These are phyloP conservation scores for Cordyceps pruinosa DNA, from an alignment of 2,329 filamentous ascomycete species.

Conservation along the genomic window DNA sequence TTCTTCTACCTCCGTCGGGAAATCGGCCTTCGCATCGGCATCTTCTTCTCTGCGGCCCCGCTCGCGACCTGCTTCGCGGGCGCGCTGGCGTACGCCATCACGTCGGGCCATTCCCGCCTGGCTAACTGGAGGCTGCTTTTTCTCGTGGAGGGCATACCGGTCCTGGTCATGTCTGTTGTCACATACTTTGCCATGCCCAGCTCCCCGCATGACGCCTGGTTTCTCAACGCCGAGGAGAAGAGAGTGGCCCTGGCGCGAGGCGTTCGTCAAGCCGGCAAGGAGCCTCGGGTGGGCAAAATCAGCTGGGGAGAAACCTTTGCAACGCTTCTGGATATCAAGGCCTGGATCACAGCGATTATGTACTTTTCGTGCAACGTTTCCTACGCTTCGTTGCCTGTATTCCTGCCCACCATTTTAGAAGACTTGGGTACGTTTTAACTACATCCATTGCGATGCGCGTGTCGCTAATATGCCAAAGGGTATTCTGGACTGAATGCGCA, in stretches of 20 bases:
- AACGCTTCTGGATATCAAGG: conserved; percentile 28
- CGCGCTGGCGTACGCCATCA: conserved; percentile 28
- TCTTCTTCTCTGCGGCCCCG: conserved; percentile 24
- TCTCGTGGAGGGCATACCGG: conserved; percentile 25
- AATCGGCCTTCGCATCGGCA: conserved; percentile 22
- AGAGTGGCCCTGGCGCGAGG: conserved; percentile 18
- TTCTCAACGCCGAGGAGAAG: conserved; percentile 23
- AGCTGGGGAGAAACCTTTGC: conserved; percentile 26
- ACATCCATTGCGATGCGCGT: not conserved
- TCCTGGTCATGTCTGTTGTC: conserved; percentile 22
- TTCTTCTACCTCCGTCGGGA: conserved; percentile 28
- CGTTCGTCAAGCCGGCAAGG: conserved; percentile 18
- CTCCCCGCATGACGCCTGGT: conserved; percentile 22
- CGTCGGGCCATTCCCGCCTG: conserved; percentile 20
- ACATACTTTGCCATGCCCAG: conserved; percentile 26
- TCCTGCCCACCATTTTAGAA: conserved; percentile 34
- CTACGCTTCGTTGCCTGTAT: conserved; percentile 33
- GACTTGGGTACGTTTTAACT: conserved; percentile 24
- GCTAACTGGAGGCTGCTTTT: conserved; percentile 26
- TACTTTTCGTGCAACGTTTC: conserved; percentile 33
- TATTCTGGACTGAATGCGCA: conserved; percentile 32
- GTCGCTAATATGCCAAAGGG: conserved; percentile 14
- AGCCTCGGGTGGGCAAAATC: conserved; percentile 13
- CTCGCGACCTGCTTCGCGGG: conserved; percentile 28
- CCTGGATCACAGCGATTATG: conserved; percentile 22